Conservation (phyloP, 2,329 filamentous ascomycete species). For the Apiospora rasikravindrae region DNA sequence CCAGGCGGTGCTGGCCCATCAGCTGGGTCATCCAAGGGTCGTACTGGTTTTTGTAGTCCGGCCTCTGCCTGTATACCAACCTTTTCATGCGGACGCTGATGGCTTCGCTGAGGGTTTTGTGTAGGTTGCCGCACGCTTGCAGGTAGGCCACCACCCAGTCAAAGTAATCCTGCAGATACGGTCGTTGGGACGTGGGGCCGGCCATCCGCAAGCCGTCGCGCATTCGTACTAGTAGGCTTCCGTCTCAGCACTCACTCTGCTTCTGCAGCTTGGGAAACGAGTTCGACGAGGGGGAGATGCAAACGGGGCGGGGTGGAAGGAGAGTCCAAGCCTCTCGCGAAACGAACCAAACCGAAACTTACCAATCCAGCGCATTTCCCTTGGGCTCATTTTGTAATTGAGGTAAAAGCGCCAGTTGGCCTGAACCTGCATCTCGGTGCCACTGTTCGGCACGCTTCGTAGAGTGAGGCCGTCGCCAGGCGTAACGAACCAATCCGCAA, state of each 20-base stretch:
- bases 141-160: not conserved
- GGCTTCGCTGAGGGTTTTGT: not conserved
- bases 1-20: not conserved
- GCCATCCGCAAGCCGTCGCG: not conserved
- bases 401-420: not conserved
- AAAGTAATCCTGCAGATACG: not conserved
- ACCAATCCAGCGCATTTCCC: not conserved
- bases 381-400: not conserved
- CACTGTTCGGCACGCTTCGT: not conserved
- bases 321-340: not conserved
- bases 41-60: not conserved
- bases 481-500: not conserved
- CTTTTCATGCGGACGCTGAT: not conserved
- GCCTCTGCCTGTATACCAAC: not conserved
- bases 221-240: not conserved
- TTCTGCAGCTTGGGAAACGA: too few relatives aligned
- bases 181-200: not conserved
- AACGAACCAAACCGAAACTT: too few relatives aligned
- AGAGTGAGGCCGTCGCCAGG: not conserved
- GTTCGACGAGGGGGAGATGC: too few relatives aligned
- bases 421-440: not conserved
- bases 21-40: not conserved
- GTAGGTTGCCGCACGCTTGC: not conserved
- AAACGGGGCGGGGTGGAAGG: too few relatives aligned
- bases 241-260: not conserved